A percentile compares a stretch with the other conserved stretches of the same genome.
phyloP scores from a whole-genome alignment of 306 rosid species.

The Prosopis cineraria region DNA sequence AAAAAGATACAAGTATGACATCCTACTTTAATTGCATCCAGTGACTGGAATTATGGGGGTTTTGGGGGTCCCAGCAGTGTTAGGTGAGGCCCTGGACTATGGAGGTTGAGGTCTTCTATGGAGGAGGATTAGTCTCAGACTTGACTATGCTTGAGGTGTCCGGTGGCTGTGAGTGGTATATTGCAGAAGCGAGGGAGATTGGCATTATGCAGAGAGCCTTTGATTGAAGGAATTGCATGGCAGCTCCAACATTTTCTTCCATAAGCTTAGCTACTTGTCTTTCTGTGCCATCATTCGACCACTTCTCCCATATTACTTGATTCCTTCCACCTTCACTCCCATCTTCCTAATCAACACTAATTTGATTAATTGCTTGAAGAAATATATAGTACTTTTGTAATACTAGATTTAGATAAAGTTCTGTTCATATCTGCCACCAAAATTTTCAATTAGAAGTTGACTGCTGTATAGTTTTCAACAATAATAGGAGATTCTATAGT shows the following conservation, averaged over 20 bases:
- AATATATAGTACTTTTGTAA: background rate
- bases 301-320: slow-evolving; percentile 94
- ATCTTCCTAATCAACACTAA: slow-evolving; percentile 62
- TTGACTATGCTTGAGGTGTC: slow-evolving; percentile 74
- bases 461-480: background rate
- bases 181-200: slow-evolving; percentile 87
- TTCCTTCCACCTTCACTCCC: slow-evolving; percentile 82
- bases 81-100: slow-evolving; percentile 39
- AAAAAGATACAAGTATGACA: slow-evolving; percentile 69
- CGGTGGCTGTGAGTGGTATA: slow-evolving; percentile 83
- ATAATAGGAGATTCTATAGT: background rate
- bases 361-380: slow-evolving; percentile 15
- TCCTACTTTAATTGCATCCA: slow-evolving; percentile 87
- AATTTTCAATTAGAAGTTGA: background rate
- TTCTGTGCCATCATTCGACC: slow-evolving; percentile 93
- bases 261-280: slow-evolving; percentile 87
- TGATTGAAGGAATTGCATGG: slow-evolving; percentile 95
- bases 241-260: slow-evolving; percentile 95
- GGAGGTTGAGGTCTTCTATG: slow-evolving; percentile 50
- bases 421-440: background rate
- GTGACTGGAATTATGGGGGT: slow-evolving; percentile 48
- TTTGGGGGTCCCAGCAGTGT: slow-evolving; percentile 55
- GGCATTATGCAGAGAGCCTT: slow-evolving; percentile 98
- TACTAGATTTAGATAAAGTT: background rate
- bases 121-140: slow-evolving; percentile 82